These are phyloP conservation scores for Rhizopogon hawkerae DNA, from an alignment of 1,284 basidiomycete species.

Conservation along the genomic window DNA sequence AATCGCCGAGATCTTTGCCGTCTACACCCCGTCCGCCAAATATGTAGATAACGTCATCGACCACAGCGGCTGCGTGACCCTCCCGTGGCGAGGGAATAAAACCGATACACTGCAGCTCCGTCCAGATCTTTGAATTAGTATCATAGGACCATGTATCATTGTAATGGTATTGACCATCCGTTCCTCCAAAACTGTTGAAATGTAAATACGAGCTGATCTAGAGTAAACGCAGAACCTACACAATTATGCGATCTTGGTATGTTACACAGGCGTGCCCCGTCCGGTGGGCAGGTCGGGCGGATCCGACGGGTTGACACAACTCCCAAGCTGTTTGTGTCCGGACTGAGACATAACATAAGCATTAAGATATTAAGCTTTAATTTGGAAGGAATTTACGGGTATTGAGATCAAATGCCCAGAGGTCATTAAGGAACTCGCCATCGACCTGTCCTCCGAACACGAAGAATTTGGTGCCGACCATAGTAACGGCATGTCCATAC, in stretches of 20 bases:
- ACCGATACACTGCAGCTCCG: slow-evolving; percentile 93
- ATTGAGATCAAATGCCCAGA: slow-evolving; percentile 96
- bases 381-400: slow-evolving; percentile 53
- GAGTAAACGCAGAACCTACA: slow-evolving; percentile 43
- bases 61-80: slow-evolving; percentile 92
- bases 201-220: slow-evolving; percentile 2
- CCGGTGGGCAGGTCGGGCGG: slow-evolving; percentile 73
- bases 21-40: slow-evolving; percentile 97
- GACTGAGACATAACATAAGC: slow-evolving; percentile 37
- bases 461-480: slow-evolving; percentile 88
- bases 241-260: slow-evolving; percentile 76
- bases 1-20: slow-evolving; percentile 91
- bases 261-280: slow-evolving; percentile 93
- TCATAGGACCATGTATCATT: slow-evolving; percentile 99
- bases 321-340: slow-evolving; percentile 74
- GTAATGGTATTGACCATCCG: slow-evolving; percentile 97
- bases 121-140: slow-evolving; percentile 75
- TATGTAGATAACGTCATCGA: slow-evolving; percentile 97
- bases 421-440: slow-evolving; percentile 89
- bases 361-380: slow-evolving; percentile 1
- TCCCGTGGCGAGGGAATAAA: slow-evolving; percentile 96
- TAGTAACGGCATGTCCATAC: slow-evolving; percentile 93
- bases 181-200: slow-evolving; percentile 81
- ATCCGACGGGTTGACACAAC: slow-evolving; percentile 54
- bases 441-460: slow-evolving; percentile 98